These are phyloP conservation scores for Triticum urartu DNA, from an alignment of 176 grass and related monocot genomes.

Conservation along the genomic window DNA sequence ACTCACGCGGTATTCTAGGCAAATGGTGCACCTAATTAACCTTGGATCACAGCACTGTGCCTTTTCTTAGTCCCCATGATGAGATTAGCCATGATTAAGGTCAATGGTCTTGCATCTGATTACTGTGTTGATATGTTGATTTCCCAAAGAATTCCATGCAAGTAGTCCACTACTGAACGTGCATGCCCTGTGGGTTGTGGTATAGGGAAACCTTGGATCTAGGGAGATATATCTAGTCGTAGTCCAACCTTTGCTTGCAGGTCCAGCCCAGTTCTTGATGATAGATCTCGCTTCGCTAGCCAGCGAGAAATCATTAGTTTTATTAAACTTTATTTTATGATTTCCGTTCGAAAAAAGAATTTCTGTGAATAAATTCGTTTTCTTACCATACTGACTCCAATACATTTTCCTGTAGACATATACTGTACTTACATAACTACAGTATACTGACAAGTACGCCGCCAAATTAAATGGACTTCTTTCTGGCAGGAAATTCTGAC, in stretches of 20 bases:
- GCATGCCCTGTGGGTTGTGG: neutral
- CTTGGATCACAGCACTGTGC: constrained; percentile 38
- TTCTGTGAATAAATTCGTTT: neutral
- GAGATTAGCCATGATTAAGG: constrained; percentile 45
- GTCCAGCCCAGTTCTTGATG: constrained; percentile 30
- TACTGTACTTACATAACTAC: too few relatives aligned
- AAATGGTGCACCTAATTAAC: constrained; percentile 36
- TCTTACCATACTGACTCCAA: neutral
- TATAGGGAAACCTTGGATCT: constrained; percentile 47
- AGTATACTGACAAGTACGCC: neutral
- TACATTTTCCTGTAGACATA: neutral
- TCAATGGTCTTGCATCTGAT: constrained; percentile 49
- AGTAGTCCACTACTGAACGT: constrained; percentile 14
- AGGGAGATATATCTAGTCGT: constrained; percentile 40
- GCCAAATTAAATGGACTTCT: constrained; percentile 4
- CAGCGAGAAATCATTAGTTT: constrained; percentile 15
- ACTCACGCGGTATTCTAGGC: constrained; percentile 19
- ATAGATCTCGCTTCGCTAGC: constrained; percentile 7
- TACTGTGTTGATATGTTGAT: constrained; percentile 20
- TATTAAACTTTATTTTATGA: neutral
- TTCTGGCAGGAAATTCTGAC: neutral
- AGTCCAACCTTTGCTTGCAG: constrained; percentile 42
- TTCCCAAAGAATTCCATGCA: constrained; percentile 24
- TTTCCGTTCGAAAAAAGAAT: too few relatives aligned
- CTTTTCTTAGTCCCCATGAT: constrained; percentile 10